phyloP scores from a whole-genome alignment of 2,329 filamentous ascomycete genomes.

The Fulvia fulva region DNA sequence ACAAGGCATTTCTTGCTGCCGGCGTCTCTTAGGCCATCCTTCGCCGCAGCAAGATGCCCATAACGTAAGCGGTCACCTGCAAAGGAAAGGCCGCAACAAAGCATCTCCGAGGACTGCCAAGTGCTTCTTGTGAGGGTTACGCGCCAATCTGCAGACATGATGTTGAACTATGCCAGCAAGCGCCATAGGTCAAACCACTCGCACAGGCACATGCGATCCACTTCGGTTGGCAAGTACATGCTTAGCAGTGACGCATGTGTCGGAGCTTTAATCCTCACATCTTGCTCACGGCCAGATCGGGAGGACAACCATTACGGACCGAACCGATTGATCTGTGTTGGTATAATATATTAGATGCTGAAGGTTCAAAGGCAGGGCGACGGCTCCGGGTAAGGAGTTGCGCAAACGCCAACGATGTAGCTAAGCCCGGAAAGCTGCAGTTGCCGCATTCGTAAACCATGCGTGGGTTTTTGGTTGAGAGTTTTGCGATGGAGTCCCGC shows the following conservation, averaged over 20 bases:
- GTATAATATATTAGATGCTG: constrained; percentile 11
- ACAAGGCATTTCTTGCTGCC: constrained; percentile 10
- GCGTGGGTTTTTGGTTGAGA: not conserved
- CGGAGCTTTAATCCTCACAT: constrained; percentile 18
- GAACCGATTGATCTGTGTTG: constrained; percentile 13
- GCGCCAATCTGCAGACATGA: not conserved
- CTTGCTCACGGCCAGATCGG: constrained; percentile 16
- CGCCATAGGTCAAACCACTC: constrained; percentile 11
- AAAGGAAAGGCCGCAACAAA: not conserved
- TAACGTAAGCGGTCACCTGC: not conserved
- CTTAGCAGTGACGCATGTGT: constrained; percentile 7
- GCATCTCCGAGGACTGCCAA: constrained; percentile 9
- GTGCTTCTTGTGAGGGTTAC: not conserved
- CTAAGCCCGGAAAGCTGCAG: constrained; percentile 13
- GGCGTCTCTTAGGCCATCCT: constrained; percentile 14
- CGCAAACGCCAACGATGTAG: constrained; percentile 6
- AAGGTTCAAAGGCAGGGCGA: constrained; percentile 13
- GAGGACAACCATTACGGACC: constrained; percentile 13
- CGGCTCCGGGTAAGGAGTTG: constrained; percentile 9
- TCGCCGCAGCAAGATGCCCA: constrained; percentile 11
- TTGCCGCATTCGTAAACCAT: constrained; percentile 14
- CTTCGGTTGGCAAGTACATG: constrained; percentile 3
- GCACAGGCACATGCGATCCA: constrained; percentile 14
- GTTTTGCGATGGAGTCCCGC: constrained; percentile 4
- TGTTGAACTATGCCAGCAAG: not conserved